Evolutionary conservation across 2,329 filamentous ascomycete genomes (phyloP).

Genomic region (Plectosphaerella plurivora): DNA sequence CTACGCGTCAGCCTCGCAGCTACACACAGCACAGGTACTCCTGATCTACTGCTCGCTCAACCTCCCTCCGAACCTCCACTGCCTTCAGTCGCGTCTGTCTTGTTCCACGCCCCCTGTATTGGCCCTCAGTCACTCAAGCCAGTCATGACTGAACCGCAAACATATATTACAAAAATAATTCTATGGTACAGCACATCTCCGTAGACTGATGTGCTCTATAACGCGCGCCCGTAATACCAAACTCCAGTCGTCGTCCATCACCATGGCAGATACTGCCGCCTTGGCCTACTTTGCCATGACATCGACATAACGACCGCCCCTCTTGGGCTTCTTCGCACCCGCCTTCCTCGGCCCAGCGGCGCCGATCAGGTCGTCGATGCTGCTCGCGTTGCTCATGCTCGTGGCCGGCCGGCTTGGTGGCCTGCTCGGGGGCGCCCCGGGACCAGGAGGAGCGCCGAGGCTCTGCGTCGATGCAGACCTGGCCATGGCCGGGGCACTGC

Average conservation of each 20-base stretch:
- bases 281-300: slow-evolving; percentile 71
- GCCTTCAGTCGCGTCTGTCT: too few species aligned
- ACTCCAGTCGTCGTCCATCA: too few species aligned
- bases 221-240: neutral
- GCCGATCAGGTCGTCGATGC: slow-evolving; percentile 87
- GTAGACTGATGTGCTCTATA: neutral
- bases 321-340: slow-evolving; percentile 66
- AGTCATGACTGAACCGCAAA: too few species aligned
- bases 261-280: neutral
- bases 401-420: slow-evolving; percentile 69
- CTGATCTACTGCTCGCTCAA: too few species aligned
- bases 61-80: too few species aligned
- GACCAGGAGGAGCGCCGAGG: slow-evolving; percentile 14
- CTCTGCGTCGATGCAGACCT: slow-evolving; percentile 45
- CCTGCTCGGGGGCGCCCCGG: slow-evolving; percentile 30
- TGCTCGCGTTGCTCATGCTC: slow-evolving; percentile 86
- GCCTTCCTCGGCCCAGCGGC: slow-evolving; percentile 66
- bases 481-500: slow-evolving; percentile 34
- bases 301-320: slow-evolving; percentile 87
- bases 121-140: too few species aligned
- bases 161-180: slow-evolving; percentile 1
- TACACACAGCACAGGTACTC: too few species aligned
- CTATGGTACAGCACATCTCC: slow-evolving; percentile 1
- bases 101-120: too few species aligned
- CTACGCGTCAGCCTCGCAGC: too few species aligned